These are phyloP conservation scores for Kuraishia piskuri DNA, from an alignment of 805 yeast genomes.

Conservation along the genomic window DNA sequence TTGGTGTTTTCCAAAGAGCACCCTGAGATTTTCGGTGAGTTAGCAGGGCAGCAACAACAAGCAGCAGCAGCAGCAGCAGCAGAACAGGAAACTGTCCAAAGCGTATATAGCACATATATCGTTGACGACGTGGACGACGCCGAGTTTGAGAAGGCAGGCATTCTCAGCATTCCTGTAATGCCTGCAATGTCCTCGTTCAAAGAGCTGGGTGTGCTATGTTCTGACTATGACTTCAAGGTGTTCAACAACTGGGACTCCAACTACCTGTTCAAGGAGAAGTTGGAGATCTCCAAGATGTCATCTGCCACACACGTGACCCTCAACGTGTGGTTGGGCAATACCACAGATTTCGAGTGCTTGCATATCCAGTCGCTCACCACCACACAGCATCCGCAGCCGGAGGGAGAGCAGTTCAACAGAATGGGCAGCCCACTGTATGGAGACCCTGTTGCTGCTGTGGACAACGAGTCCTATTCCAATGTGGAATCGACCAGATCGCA, in stretches of 20 bases:
- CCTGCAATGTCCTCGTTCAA: conserved; percentile 14
- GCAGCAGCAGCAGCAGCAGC: background rate
- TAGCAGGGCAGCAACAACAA: no score
- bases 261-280: conserved; percentile 60
- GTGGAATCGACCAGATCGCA: background rate
- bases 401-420: background rate
- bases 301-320: conserved; percentile 52
- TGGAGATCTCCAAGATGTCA: conserved; percentile 82
- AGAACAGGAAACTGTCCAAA: conserved; percentile 2
- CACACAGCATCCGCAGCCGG: background rate
- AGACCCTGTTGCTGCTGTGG: background rate
- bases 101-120: conserved; percentile 20
- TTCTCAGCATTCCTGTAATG: conserved; percentile 21
- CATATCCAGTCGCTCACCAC: conserved; percentile 15
- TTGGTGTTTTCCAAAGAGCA: conserved; percentile 16
- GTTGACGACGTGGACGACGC: conserved; percentile 11
- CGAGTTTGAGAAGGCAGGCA: conserved; percentile 11
- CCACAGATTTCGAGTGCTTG: conserved; percentile 54
- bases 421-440: background rate
- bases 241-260: conserved; percentile 62
- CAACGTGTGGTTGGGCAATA: conserved; percentile 77
- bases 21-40: conserved; percentile 13
- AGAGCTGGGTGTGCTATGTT: conserved; percentile 18
- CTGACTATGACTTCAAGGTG: conserved; percentile 28
- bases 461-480: background rate